A percentile compares a stretch with the other conserved stretches of the same genome.
Conservation (phyloP, 176 grass and related monocot species). For the Echinochloa phyllopogon region DNA sequence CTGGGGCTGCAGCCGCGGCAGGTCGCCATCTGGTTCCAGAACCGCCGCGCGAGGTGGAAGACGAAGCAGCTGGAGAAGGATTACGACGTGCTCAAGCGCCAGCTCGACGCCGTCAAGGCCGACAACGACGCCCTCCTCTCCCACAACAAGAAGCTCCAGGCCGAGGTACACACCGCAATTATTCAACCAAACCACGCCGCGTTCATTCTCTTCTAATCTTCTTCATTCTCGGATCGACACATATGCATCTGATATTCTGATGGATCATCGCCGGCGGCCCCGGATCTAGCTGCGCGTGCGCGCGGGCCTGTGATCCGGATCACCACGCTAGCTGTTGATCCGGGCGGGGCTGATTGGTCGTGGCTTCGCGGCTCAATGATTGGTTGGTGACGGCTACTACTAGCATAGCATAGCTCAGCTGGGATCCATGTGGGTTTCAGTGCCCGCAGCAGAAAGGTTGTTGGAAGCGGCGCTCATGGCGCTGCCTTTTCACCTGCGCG, state of each 20-base stretch:
- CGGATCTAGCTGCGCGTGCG: slow-evolving; percentile 27
- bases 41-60: slow-evolving; percentile 88
- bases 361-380: slow-evolving; percentile 53
- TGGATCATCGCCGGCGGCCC: background rate
- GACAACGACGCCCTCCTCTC: slow-evolving; percentile 78
- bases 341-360: background rate
- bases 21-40: slow-evolving; percentile 97
- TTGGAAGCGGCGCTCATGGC: slow-evolving; percentile 40
- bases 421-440: slow-evolving; percentile 65
- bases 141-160: slow-evolving; percentile 91
- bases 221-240: background rate
- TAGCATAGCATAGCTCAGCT: slow-evolving; percentile 14
- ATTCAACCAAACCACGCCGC: background rate
- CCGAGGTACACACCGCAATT: slow-evolving; percentile 46
- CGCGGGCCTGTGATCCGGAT: background rate
- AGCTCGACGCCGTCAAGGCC: slow-evolving; percentile 79
- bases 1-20: slow-evolving; percentile 82
- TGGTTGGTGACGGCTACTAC: slow-evolving; percentile 50
- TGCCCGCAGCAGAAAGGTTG: slow-evolving; percentile 52
- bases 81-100: slow-evolving; percentile 77
- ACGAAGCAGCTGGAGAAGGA: slow-evolving; percentile 96
- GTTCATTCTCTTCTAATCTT: too few relatives aligned
- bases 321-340: slow-evolving; percentile 8
- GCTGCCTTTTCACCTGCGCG: slow-evolving; percentile 23
- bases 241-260: background rate